Base-by-base conservation (phyloP, 225 moss, liverwort and hornwort genomes). In the Ulota crispa region DNA sequence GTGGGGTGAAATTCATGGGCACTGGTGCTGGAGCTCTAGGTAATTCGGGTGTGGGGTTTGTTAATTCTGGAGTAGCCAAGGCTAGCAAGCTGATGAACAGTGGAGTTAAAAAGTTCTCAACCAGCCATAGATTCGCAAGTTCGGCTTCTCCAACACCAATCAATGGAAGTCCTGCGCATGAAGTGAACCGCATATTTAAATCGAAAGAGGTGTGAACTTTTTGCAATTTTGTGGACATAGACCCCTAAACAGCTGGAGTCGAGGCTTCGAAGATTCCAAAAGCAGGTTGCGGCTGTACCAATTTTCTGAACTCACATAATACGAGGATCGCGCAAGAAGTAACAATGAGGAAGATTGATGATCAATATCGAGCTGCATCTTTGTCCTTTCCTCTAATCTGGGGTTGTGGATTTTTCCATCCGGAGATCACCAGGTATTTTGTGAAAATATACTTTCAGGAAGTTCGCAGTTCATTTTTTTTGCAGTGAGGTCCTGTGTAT, bases 1-100 rank as follows among this genome's bases (percentile, higher is more conserved):
- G 92, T 59, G 85, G 85, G n/a, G 76, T 67, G 76, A 88, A 85
- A 72, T 67, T 85, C 62, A 41, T 93, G 57, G 90, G 92, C 31
- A 87, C 78, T 60, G 90, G 85, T 78, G 89, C 84, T 81, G 88
- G 91, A 74, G 85, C 78, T 83, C 79, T 91, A 52, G 86, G 84
- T 9, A 11, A 11, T 39, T 86, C 88, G 10, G 91, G 95, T 60
- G 84, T 92, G 39, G 89, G 88, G 42, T 63, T 92, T 76, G 89
- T 93, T 57, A 88, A 89, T 77, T 86, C 86, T 77, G 88, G 88
- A 76, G 64, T 95, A 16, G 84, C 85, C 77, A 97, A 83, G 83
- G 92, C 95, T 72, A 88, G 91, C 72, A 92, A 83, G 84, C 31
- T 90, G 77, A 36, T 97, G 72, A 83, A 13, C 64, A 92, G 69